These are phyloP conservation scores for Poa annua DNA, from an alignment of 176 grass and related monocot genomes.

Conservation along the genomic window DNA sequence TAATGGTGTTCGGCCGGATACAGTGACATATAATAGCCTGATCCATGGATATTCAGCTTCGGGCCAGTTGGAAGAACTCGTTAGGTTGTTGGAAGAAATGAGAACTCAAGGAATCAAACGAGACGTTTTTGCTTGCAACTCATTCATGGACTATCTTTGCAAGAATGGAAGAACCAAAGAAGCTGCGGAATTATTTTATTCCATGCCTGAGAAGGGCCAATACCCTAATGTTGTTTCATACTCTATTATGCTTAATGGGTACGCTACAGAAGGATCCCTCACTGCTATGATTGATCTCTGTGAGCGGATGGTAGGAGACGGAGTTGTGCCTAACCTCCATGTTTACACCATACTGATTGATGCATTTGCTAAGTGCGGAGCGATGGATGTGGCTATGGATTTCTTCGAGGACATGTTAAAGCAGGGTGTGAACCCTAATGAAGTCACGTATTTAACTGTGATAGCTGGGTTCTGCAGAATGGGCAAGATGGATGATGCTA, in stretches of 20 bases:
- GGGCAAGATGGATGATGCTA: constrained; percentile 4
- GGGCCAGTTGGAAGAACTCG: background rate
- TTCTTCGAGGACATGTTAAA: background rate
- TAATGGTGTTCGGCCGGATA: background rate
- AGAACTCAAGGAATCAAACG: background rate
- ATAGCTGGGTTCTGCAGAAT: background rate
- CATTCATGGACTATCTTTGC: constrained; percentile 19
- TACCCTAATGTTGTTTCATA: background rate
- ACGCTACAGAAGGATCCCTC: background rate
- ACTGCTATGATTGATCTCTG: background rate
- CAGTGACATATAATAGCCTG: background rate
- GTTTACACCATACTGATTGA: background rate
- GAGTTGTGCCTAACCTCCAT: background rate
- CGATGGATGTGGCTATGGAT: background rate
- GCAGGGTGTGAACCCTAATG: background rate
- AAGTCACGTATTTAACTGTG: background rate
- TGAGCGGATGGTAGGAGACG: background rate
- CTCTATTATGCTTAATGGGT: background rate
- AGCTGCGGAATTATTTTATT: background rate
- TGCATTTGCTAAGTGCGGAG: background rate
- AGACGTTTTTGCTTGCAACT: background rate
- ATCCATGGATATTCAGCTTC: constrained; percentile 34
- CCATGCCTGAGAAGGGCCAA: background rate
- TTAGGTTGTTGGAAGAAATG: constrained; percentile 39
- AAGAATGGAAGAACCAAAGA: constrained; percentile 23